Evolutionary conservation across 1,284 basidiomycete genomes (phyloP).

Genomic region (Ganoderma meredithae): DNA sequence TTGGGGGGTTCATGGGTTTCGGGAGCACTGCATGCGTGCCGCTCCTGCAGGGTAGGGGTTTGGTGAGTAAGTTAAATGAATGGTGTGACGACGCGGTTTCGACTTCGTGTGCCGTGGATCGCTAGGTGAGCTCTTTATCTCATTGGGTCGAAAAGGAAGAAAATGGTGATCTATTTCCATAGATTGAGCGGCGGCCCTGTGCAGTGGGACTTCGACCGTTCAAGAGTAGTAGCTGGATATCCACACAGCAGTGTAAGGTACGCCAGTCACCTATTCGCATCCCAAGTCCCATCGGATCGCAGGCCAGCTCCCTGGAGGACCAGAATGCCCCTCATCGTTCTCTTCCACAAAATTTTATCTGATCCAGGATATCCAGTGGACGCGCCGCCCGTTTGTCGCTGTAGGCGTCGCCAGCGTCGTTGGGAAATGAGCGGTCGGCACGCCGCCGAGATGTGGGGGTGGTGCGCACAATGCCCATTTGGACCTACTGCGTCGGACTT

Average conservation of each 20-base stretch:
- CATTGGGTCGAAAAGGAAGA: too few relatives aligned
- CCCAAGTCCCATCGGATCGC: not conserved
- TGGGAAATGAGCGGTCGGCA: not conserved
- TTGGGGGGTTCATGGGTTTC: too few relatives aligned
- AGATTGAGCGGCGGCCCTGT: too few relatives aligned
- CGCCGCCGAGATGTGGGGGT: not conserved
- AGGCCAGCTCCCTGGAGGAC: not conserved
- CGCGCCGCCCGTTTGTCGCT: not conserved
- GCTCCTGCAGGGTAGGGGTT: too few relatives aligned
- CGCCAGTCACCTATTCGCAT: not conserved
- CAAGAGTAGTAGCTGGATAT: not conserved
- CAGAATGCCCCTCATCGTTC: not conserved
- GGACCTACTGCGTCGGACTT: not conserved
- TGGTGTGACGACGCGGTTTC: too few relatives aligned
- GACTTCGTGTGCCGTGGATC: too few relatives aligned
- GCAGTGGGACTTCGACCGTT: too few relatives aligned
- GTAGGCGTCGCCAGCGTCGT: not conserved
- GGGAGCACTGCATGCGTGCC: too few relatives aligned
- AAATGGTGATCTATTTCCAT: too few relatives aligned
- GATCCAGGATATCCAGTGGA: not conserved
- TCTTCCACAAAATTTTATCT: not conserved
- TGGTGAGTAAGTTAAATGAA: too few relatives aligned
- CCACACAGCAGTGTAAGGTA: not conserved
- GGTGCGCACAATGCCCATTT: not conserved
- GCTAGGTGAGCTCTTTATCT: too few relatives aligned